Percentiles rank a stretch among this genome's conserved stretches.
Evolutionary conservation across 2,329 filamentous ascomycete genomes (phyloP).

Genomic region (Aplosporella prunicola): DNA sequence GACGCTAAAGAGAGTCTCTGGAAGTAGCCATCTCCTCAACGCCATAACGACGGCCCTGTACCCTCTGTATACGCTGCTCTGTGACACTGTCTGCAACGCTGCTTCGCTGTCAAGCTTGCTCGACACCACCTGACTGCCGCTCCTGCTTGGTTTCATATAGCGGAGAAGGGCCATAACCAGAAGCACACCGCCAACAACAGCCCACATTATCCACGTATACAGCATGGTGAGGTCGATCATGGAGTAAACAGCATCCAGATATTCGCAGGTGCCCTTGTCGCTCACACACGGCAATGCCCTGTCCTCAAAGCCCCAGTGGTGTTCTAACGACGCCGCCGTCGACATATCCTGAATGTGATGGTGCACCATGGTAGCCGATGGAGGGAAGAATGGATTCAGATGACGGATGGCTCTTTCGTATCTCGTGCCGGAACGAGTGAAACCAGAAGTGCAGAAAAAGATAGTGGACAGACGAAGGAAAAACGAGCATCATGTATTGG

Average conservation of each 20-base stretch:
- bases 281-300: slow-evolving; percentile 48
- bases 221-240: slow-evolving; percentile 46
- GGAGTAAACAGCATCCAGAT: slow-evolving; percentile 47
- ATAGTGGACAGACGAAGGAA: too few relatives aligned
- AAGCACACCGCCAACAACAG: slow-evolving; percentile 40
- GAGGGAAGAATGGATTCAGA: too few relatives aligned
- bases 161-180: slow-evolving; percentile 34
- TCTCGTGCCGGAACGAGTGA: too few relatives aligned
- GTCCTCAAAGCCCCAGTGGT: slow-evolving; percentile 49
- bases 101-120: slow-evolving; percentile 16
- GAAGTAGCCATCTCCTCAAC: slow-evolving; percentile 48
- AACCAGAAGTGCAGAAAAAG: too few relatives aligned
- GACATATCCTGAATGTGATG: slow-evolving; percentile 40
- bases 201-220: slow-evolving; percentile 50
- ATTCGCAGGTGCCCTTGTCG: slow-evolving; percentile 49
- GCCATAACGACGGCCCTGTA: slow-evolving; percentile 32
- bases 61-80: slow-evolving; percentile 19
- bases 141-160: slow-evolving; percentile 20
- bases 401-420: too few relatives aligned
- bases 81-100: slow-evolving; percentile 14
- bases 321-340: slow-evolving; percentile 30
- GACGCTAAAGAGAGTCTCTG: slow-evolving; percentile 46
- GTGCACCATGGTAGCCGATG: slow-evolving; percentile 9
- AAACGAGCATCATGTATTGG: too few relatives aligned
- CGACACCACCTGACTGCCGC: slow-evolving; percentile 7